Base-by-base conservation (phyloP, 495 filamentous ascomycete genomes). In the Extremus antarcticus region DNA sequence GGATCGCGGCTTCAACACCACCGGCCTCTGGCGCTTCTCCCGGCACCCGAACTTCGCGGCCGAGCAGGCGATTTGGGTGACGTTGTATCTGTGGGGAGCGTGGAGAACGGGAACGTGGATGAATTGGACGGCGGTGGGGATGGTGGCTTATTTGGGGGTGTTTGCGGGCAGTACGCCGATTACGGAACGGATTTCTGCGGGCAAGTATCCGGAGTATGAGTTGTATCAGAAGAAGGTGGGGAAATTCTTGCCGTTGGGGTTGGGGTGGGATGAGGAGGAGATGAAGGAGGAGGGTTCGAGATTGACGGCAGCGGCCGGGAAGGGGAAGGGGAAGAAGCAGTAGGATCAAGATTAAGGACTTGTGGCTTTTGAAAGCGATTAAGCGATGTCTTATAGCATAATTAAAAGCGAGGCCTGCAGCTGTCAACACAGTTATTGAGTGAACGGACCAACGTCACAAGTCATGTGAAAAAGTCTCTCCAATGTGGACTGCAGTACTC, bases 21-120 rank as follows among this genome's bases (percentile, higher is more conserved):
- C 75, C 1, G 94, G 94, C 0, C 74, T 99, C 20, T 99, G 85
- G 84, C 83, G 82, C 0, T 87, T 78, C 65, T 86, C 81, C 54
- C 81, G 94, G 9, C 94, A 99, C 68, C 94, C 94, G 39, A 97
- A 97, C 70, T 97, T 96, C 65, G 79, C 84, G 24, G 86, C 87
- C 39, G 94, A 99, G 69, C 91, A 97, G 71, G 77, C 83, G 24
- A 81, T 97, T 65, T 99, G 94, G 94, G 69, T 94, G 35, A 65
- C 78, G 23, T 65, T 96, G 53, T 97, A 97, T 66, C 75, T 85
- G 55, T 99, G 92, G 92, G 78, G 76, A 57, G 88, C 84, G 70
- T 88, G 75, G 66, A 75, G 78, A 53, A 86, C 83, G 17, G 77
- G 82, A 38, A 78, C 72, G 8, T 76, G 81, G 47, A 81, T 79